phyloP scores from a whole-genome alignment of 2,329 filamentous ascomycete genomes.

The Ophioceras dolichostomum region DNA sequence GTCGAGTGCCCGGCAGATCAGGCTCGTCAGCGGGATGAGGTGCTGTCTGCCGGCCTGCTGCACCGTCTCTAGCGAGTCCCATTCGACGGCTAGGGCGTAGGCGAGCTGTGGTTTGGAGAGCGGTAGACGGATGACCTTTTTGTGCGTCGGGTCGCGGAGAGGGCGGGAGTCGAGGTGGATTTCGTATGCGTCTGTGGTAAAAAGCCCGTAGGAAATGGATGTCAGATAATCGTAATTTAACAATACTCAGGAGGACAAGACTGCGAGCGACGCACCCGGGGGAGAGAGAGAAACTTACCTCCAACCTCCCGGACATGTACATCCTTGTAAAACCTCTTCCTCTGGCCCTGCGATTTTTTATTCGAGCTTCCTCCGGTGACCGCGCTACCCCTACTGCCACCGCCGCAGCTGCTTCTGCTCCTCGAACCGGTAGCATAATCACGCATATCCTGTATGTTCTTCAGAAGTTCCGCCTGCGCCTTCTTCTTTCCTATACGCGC shows the following conservation, averaged over 20 bases:
- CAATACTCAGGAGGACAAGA: too few species aligned
- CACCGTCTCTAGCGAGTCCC: slow-evolving; percentile 72
- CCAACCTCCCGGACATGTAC: slow-evolving; percentile 57
- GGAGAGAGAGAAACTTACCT: slow-evolving; percentile 29
- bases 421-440: too few species aligned
- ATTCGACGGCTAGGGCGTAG: slow-evolving; percentile 78
- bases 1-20: slow-evolving; percentile 73
- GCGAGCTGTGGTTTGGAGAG: slow-evolving; percentile 69
- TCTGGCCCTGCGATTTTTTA: too few species aligned
- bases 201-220: too few species aligned
- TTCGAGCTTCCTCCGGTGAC: too few species aligned
- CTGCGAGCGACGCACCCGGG: not conserved
- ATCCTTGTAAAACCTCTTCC: slow-evolving; percentile 83
- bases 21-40: slow-evolving; percentile 79
- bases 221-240: too few species aligned
- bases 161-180: slow-evolving; percentile 69
- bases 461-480: slow-evolving; percentile 41
- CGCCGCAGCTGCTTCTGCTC: too few species aligned
- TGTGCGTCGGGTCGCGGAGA: slow-evolving; percentile 64
- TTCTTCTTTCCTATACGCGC: slow-evolving; percentile 35
- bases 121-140: slow-evolving; percentile 61
- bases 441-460: slow-evolving; percentile 36
- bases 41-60: slow-evolving; percentile 79
- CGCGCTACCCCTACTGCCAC: too few species aligned
- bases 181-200: slow-evolving; percentile 33